Evolutionary conservation across 1,139 yeast species (phyloP), one percentile per base, ranked within the genome.

Genomic region (Hyphopichia khmerensis): DNA sequence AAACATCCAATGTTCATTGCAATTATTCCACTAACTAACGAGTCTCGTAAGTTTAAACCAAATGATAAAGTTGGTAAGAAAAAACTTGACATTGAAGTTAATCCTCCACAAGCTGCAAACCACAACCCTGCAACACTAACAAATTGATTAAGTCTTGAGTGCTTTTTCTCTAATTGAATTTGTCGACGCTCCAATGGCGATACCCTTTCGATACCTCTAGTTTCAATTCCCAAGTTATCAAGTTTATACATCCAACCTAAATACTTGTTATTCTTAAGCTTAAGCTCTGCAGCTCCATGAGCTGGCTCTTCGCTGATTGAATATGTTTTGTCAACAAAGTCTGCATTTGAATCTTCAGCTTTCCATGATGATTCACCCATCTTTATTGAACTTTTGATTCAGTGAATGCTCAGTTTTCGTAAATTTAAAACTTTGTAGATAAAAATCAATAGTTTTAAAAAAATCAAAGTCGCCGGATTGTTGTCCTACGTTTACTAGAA

Each of bases 91-190:
- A 87, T 85, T 1, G 96, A 85, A 5, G 95, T 84, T 29, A 88
- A 67, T 0, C 96, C 91, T 43, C 95, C 95, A 48, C 90, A 77
- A 0, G 91, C 96, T 31, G 91, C 82, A 27, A 86, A 59, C 96
- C 96, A 88, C 39, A 87, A 72, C 2, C 95, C 91, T 14, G 78
- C 65, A 15, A 87, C 88, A 17, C 82, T 74, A 7, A 84, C 42
- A 39, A 82, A 70, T 44, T 81, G 83, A 36, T 69, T 68, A 18
- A 58, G 44, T 35, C 68, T 67, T 34, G 78, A 74, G 5, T 75
- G 65, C 21, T 82, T 72, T 17, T 21, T 29, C 14, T 3, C 15
- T 8, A 2, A 8, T 15, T 13, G 19, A 11, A 37, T n/a, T 15
- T 29, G 21, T 11, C 13, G 9, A 48, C 96, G 70, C 47, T 87